Evolutionary conservation across 2,329 filamentous ascomycete genomes (phyloP).

Genomic region (Dendrostoma leiphaemia): DNA sequence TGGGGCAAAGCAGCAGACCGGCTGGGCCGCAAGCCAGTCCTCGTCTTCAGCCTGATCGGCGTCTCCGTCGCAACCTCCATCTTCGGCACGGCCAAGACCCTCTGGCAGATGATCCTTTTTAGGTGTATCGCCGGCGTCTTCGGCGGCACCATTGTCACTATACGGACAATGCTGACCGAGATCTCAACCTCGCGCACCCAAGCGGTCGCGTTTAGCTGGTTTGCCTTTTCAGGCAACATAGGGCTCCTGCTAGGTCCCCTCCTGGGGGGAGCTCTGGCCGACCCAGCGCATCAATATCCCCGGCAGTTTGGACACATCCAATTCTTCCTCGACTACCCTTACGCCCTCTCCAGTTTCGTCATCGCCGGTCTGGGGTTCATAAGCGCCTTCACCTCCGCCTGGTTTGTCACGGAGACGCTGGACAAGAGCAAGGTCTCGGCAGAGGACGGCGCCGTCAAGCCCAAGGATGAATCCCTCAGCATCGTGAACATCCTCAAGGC

Average conservation of each 20-base stretch:
- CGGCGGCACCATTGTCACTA: conserved; percentile 69
- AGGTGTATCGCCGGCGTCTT: conserved; percentile 72
- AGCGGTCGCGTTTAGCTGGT: conserved; percentile 72
- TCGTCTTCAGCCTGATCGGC: conserved; percentile 66
- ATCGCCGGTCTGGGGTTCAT: conserved; percentile 53
- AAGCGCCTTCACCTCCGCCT: conserved; percentile 46
- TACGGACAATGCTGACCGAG: conserved; percentile 76
- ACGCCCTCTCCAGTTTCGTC: conserved; percentile 62
- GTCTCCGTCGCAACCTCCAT: conserved; percentile 58
- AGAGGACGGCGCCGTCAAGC: conserved; percentile 17
- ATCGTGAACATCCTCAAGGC: conserved; percentile 55
- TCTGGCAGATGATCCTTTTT: conserved; percentile 75
- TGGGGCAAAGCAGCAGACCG: conserved; percentile 71
- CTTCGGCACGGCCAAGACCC: conserved; percentile 64
- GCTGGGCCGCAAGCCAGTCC: conserved; percentile 69
- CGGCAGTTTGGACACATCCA: conserved; percentile 49
- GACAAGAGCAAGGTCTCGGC: conserved; percentile 27
- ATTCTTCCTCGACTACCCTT: conserved; percentile 65
- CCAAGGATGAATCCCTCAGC: conserved; percentile 34
- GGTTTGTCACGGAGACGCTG: conserved; percentile 66
- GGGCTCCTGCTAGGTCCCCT: conserved; percentile 72
- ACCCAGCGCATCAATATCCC: conserved; percentile 65
- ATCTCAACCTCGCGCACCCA: conserved; percentile 68
- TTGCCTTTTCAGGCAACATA: conserved; percentile 72
- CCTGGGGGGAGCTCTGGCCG: conserved; percentile 66